Evolutionary conservation across 176 grass and related monocot genomes (phyloP).

Genomic region (Phragmites australis): DNA sequence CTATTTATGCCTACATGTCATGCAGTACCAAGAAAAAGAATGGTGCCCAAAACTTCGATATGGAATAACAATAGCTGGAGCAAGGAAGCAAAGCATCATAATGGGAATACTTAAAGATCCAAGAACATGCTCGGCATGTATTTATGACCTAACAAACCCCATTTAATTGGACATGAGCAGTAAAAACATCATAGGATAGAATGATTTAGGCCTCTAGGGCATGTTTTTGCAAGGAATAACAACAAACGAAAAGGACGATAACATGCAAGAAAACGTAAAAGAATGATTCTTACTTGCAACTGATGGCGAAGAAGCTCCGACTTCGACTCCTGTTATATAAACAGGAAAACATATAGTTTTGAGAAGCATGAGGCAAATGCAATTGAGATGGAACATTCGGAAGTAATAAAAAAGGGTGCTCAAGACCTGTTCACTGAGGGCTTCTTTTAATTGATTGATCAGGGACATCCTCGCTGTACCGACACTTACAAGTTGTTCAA

Average conservation of each 20-base stretch:
- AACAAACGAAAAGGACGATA: conserved; percentile 6
- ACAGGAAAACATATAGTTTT: conserved; percentile 23
- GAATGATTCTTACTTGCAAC: conserved; percentile 72
- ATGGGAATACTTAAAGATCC: conserved; percentile 12
- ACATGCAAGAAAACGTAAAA: conserved; percentile 13
- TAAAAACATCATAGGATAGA: not conserved
- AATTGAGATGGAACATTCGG: not conserved
- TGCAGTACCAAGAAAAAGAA: conserved; percentile 10
- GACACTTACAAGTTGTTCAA: conserved; percentile 64
- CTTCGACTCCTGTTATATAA: conserved; percentile 66
- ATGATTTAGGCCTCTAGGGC: not conserved
- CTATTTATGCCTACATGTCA: not conserved
- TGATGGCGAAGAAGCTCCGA: conserved; percentile 48
- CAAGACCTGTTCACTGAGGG: conserved; percentile 76
- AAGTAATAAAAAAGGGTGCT: conserved; percentile 28
- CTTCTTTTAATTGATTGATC: conserved; percentile 72
- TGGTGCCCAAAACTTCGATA: not conserved
- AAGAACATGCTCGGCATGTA: not conserved
- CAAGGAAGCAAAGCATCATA: conserved; percentile 6
- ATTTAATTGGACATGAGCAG: conserved; percentile 7
- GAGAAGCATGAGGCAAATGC: conserved; percentile 6
- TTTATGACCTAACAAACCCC: not conserved
- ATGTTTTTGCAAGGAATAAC: conserved; percentile 13
- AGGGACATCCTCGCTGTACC: conserved; percentile 49
- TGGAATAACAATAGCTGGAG: not conserved